Percentiles rank a stretch among this genome's conserved stretches.
Evolutionary conservation across 2,329 filamentous ascomycete species (phyloP).

Genomic region (Lachnellula hyalina): DNA sequence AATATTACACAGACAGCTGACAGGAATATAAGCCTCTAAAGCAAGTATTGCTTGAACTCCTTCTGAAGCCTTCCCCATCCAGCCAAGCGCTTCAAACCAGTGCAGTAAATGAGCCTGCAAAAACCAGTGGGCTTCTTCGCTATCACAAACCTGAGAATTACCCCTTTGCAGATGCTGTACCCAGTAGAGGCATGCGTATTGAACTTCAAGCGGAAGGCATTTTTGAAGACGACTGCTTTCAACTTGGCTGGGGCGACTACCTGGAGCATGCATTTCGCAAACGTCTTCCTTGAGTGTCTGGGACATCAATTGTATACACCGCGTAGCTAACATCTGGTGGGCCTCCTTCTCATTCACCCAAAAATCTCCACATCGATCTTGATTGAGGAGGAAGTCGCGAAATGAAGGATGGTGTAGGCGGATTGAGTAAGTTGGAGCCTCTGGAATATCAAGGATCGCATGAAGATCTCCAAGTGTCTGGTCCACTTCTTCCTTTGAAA

Average conservation of each 20-base stretch:
- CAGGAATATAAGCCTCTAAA: conserved; percentile 9
- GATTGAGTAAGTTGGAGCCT: conserved; percentile 11
- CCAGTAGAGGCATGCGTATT: conserved; percentile 36
- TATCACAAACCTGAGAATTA: conserved; percentile 26
- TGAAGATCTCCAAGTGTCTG: conserved; percentile 15
- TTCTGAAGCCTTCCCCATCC: conserved; percentile 23
- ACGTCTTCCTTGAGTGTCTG: conserved; percentile 18
- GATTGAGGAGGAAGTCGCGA: conserved; percentile 29
- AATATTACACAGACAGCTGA: conserved; percentile 34
- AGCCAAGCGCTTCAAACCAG: conserved; percentile 34
- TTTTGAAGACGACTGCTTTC: conserved; percentile 17
- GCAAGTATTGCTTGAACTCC: conserved; percentile 9
- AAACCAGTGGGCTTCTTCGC: conserved; percentile 29
- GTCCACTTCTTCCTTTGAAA: neutral
- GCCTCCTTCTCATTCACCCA: conserved; percentile 29
- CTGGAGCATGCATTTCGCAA: conserved; percentile 24
- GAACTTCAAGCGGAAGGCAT: conserved; percentile 30
- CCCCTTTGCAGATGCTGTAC: conserved; percentile 27
- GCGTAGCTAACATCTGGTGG: conserved; percentile 25
- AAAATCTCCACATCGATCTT: conserved; percentile 19
- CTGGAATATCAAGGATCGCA: conserved; percentile 27
- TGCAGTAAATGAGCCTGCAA: conserved; percentile 32
- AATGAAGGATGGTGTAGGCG: conserved; percentile 28
- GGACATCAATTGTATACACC: conserved; percentile 33
- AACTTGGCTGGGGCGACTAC: conserved; percentile 13